Evolutionary conservation across 2,329 filamentous ascomycete genomes (phyloP), one percentile per base, ranked within the genome.

Genomic region (Scorias spongiosa): DNA sequence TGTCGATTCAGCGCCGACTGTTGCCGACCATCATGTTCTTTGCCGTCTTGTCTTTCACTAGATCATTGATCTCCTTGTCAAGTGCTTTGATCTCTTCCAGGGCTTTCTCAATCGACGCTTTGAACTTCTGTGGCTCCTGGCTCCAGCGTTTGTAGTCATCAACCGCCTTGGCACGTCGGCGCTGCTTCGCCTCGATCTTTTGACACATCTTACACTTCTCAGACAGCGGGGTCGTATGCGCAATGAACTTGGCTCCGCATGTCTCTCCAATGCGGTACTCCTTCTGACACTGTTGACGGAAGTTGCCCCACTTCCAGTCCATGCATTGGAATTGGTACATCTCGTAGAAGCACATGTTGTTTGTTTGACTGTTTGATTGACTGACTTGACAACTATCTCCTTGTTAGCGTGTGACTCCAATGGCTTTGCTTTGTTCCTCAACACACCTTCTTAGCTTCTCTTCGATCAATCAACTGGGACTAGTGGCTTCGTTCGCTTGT

Each of bases 211-310:
- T 84, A 71, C 89, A 96, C 55, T 77, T 75, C 44, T 75, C 75
- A 38, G 63, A 54, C 43, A 81, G 71, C 46, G 70, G 69, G 50
- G 76, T 71, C 20, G 84, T 88, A 54, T 77, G 69, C 69, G 83
- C 87, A 59, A 94, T 80, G 68, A 94, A 81, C 67, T 86, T 93
- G 69, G 93, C 83, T 49, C 89, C 89, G 66, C 89, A 96, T 32
- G 89, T 95, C 71, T 96, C 89, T 57, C 89, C 89, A 53, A 84
- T 94, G 52, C 89, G 84, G 68, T 93, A 93, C 64, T 95, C 89
- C 66, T 86, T 87, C 64, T 83, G 81, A 74, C 89, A 96, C 62
- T 93, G 88, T 64, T 88, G 77, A 52, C 84, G 80, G 70, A 95
- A 95, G 67, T 81, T 82, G 52, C 85, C 84, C 88, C 88, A 96